Evolutionary conservation across 257 asterid genomes (phyloP), one percentile per base, ranked within the genome.

Genomic region (Plantago major): DNA sequence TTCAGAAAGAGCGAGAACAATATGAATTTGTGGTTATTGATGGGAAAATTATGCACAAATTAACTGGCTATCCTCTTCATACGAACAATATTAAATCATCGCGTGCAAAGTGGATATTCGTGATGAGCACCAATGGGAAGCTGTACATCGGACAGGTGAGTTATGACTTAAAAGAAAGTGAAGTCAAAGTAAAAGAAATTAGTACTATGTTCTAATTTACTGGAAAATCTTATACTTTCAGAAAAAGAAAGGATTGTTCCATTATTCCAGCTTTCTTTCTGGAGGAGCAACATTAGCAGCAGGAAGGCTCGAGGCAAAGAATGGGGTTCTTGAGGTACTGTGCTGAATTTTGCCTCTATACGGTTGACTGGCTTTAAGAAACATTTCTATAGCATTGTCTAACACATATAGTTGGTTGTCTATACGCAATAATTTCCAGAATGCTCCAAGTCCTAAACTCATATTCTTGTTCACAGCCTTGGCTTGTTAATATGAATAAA

Each of bases 251-350:
- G 64, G 64, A 14, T 42, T 49, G 3, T 58, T 58, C 43, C 51
- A 58, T 30, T 50, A 58, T 33, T 77, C 81, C 1, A 77, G 83
- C 37, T 80, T 80, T 50, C 69, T 80, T 52, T 77, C 86, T 48
- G 86, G 86, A 22, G 86, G 86, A 42, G 86, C 86, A 43, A 74
- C 83, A 14, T 57, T 72, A 47, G 79, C 86, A 19, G 86, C 86
- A 37, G 86, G 86, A 44, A 72, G 83, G 60, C 46, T 80, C 42
- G 83, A 77, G 46, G 79, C 70, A 4, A 79, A 77, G 58, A 51
- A 67, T 14, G 86, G 83, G 14, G n/a, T n/a, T n/a, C n/a, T n/a
- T n/a, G n/a, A n/a, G n/a, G 82, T 76, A 57, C 1, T 57, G 38
- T n/a, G n/a, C 46, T 48, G 11, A 48, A 5, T 48, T 48, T 33